Base-by-base conservation (phyloP, 352 stramenopile genomes). In the Phytopythium helicoides region DNA sequence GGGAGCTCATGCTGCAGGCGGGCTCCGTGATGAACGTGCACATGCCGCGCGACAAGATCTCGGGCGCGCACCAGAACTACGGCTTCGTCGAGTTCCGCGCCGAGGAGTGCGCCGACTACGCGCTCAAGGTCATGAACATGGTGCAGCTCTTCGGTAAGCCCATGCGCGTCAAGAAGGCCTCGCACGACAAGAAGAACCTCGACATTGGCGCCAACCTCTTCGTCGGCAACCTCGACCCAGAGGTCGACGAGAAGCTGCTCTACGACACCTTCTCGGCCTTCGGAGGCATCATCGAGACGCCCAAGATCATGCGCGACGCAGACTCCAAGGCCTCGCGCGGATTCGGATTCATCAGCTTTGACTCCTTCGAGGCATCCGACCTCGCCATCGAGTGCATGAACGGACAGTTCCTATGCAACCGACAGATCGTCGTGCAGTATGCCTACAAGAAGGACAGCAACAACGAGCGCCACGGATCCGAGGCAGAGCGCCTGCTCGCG, bases 121-220 rank as follows among this genome's bases (percentile, higher is more conserved):
- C 95, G 10, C 96, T 98, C 48, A 98, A 98, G 57, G 89, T 99
- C n/a, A 78, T 99, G 56, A 98, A 98, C 75, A 99, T 99, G 95
- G 85, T 99, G 36, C 97, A 99, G 71, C 68, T 99, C n/a, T 99
- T 93, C 70, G 92, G 93, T 22, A 89, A 97, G 49, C 92, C 97
- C 3, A 75, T 99, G 33, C 82, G 93, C 19, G 94, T 99, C 11
- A 98, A 97, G 64, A 99, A 99, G 68, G 91, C 89, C 16, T 95
- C 81, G 21, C 86, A 98, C 55, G 96, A 99, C 69, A 92, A 92
- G 63, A 98, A 98, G 63, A 92, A 73, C 31, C 68, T 97, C 34
- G 97, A 99, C 73, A 95, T 99, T n/a, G 97, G 97, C 31, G 97
- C 97, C 4, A 99, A 99, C 72, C 78, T 99, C 4, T 99, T 99